Conservation (phyloP, 179 eudicot genomes). For the Pouteria campechiana region DNA sequence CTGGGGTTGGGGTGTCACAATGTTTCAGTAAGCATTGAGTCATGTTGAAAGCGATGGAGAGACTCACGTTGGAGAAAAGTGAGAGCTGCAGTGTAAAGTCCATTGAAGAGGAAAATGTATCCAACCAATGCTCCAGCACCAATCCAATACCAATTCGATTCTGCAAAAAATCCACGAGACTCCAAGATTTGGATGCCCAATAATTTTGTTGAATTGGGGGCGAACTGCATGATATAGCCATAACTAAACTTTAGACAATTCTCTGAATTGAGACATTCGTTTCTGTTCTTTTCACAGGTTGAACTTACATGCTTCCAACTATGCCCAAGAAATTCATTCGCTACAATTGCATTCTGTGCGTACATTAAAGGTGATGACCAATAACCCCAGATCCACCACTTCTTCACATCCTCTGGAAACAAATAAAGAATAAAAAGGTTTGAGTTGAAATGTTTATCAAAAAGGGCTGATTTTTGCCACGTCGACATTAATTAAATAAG, state of each 20-base stretch:
- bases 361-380: slow-evolving; percentile 43
- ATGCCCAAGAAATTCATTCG: slow-evolving; percentile 35
- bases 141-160: slow-evolving; percentile 16
- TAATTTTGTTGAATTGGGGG: not conserved
- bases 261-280: not conserved
- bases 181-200: slow-evolving; percentile 1
- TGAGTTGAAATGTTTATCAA: no score
- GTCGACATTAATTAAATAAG: no score
- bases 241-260: slow-evolving; percentile 10
- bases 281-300: not conserved
- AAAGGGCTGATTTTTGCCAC: no score
- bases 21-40: not conserved
- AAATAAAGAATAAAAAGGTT: no score
- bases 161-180: no score
- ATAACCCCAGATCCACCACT: slow-evolving; percentile 48
- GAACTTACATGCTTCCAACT: slow-evolving; percentile 35
- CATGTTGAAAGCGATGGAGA: not conserved
- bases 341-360: slow-evolving; percentile 27
- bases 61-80: slow-evolving; percentile 12
- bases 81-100: slow-evolving; percentile 7
- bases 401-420: slow-evolving; percentile 28
- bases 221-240: not conserved
- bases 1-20: no score
- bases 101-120: slow-evolving; percentile 8
- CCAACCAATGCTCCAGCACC: slow-evolving; percentile 6